Evolutionary conservation across 2,329 filamentous ascomycete genomes (phyloP), one percentile per base, ranked within the genome.

Genomic region (Dothistroma septosporum): DNA sequence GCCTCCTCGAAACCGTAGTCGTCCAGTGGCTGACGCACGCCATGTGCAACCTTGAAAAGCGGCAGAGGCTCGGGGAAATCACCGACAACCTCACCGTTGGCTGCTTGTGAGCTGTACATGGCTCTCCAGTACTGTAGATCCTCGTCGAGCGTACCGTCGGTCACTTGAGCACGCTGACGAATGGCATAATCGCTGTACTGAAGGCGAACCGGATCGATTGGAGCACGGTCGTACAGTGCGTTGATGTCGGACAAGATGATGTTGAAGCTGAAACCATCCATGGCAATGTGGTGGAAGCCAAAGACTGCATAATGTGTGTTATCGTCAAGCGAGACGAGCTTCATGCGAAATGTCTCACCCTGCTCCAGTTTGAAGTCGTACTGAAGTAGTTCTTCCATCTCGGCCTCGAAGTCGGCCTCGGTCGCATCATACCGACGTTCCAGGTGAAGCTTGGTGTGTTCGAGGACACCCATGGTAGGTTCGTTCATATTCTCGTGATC

Each of bases 231-330:
- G 53, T 72, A 72, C 1, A 60, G 55, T 28, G 60, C 49, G 10
- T 65, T 47, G 8, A 74, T 19, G 44, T 73, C 69, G 21, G 32
- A 53, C 4, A 73, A 57, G 47, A 74, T 64, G 1, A 69, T 56
- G 5, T 68, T 53, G 46, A 62, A 67, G 50, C 70, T 68, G 22
- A 69, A 33, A 3, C 72, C 73, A 55, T 76, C 75, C 60, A 75
- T 66, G 22, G 62, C 64, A 54, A 76, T 74, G 57, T 76, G 74
- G 54, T 76, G 74, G 47, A 65, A 72, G 1, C 61, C 66, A 19
- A 77, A 28, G 6, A 28, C 24, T 32, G 14, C 76, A 48, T 33
- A 63, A 49, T 57, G 59, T 71, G 61, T 46, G 50, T 19, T 54
- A 31, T 62, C 31, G 46, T 41, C 50, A 22, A 53, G 59, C 14